Percentiles rank a stretch among this genome's conserved stretches.
These are phyloP conservation scores for Nidula niveotomentosa DNA, from an alignment of 1,284 basidiomycete species.

Conservation along the genomic window DNA sequence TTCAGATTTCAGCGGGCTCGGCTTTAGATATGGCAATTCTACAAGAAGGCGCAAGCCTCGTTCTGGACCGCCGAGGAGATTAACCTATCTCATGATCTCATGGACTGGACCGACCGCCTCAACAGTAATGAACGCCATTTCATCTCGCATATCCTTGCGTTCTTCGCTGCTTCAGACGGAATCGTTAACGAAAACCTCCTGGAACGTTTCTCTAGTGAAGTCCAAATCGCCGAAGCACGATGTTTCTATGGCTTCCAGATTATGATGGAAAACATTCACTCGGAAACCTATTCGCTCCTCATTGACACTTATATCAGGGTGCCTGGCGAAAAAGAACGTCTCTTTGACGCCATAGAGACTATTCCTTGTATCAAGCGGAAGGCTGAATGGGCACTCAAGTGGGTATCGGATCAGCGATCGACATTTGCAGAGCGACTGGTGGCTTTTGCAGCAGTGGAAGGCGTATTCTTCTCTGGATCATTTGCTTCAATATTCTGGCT, in stretches of 20 bases:
- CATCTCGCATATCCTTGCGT: slow-evolving; percentile 95
- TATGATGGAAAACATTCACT: slow-evolving; percentile 99
- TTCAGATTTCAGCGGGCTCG: slow-evolving; percentile 20
- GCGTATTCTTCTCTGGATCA: slow-evolving; percentile 96
- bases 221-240: slow-evolving; percentile 92
- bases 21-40: slow-evolving; percentile 91
- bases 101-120: slow-evolving; percentile 90
- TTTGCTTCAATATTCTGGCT: slow-evolving; percentile 98
- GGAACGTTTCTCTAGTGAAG: slow-evolving; percentile 92
- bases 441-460: slow-evolving; percentile 96
- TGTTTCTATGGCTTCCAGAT: slow-evolving; percentile 99
- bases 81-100: slow-evolving; percentile 89
- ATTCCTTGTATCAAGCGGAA: slow-evolving; percentile 90
- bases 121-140: slow-evolving; percentile 94
- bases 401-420: slow-evolving; percentile 85
- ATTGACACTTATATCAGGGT: slow-evolving; percentile 98
- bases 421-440: slow-evolving; percentile 91
- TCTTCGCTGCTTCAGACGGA: slow-evolving; percentile 95
- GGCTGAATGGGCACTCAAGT: slow-evolving; percentile 92
- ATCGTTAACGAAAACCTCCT: slow-evolving; percentile 98
- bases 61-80: slow-evolving; percentile 99
- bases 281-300: slow-evolving; percentile 96
- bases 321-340: slow-evolving; percentile 74
- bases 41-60: slow-evolving; percentile 89
- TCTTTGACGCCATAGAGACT: slow-evolving; percentile 93